Conservation (phyloP, 2,329 filamentous ascomycete genomes). For the Colletotrichum liriopes region DNA sequence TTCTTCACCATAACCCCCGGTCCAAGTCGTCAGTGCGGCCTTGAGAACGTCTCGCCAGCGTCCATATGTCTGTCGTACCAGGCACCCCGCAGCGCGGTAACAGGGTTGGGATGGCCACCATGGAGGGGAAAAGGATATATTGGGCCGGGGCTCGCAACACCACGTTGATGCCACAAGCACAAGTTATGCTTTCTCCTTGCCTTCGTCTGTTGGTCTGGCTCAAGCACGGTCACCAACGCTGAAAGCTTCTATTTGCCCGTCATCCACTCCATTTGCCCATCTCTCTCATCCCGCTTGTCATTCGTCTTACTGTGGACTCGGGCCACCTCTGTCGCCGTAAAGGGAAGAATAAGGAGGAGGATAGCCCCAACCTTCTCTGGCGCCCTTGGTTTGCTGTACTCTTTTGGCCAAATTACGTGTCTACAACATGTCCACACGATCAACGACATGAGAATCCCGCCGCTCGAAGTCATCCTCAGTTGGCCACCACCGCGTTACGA, state of each 20-base stretch:
- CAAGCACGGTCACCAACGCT: constrained; percentile 31
- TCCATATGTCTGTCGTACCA: constrained; percentile 9
- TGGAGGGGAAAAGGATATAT: constrained; percentile 34
- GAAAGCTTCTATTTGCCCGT: constrained; percentile 28
- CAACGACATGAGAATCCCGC: constrained; percentile 44
- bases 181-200: constrained; percentile 31
- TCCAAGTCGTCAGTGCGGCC: constrained; percentile 31
- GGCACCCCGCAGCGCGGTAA: constrained; percentile 15
- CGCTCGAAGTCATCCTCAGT: constrained; percentile 44
- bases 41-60: constrained; percentile 35
- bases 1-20: constrained; percentile 34
- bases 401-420: neutral
- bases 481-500: constrained; percentile 54
- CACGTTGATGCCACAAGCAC: constrained; percentile 26
- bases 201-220: constrained; percentile 33
- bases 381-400: neutral
- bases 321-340: neutral
- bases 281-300: constrained; percentile 16
- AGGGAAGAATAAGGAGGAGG: constrained; percentile 28
- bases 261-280: constrained; percentile 22
- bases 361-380: neutral
- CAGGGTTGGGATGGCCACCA: constrained; percentile 18
- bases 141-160: constrained; percentile 28
- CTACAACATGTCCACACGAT: constrained; percentile 33
- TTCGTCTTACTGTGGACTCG: constrained; percentile 15